Base-by-base conservation (phyloP, 2,329 filamentous ascomycete genomes). In the Talaromyces sp. region DNA sequence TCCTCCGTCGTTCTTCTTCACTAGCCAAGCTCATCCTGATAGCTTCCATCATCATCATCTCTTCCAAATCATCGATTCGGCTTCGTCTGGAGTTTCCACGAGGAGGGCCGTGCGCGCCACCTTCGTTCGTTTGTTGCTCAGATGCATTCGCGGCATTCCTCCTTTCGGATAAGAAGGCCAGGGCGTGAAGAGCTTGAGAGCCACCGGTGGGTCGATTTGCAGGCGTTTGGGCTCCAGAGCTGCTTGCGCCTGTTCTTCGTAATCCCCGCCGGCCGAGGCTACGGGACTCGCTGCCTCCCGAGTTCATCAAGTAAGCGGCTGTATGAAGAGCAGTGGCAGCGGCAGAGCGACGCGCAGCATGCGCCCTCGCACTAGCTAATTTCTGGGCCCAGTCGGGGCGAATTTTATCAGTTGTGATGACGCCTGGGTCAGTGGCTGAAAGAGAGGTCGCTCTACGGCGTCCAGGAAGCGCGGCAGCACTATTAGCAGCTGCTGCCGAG, bases 11-110 rank as follows among this genome's bases (percentile, higher is more conserved):
- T 50, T 98, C 94, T 70, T 98, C 94, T 73, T 99, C 95, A 1
- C 91, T 89, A 0, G 90, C 92, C n/a, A 99, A 81, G 55, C 92
- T 96, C 33, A 96, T 76, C 44, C 95, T 84, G 55, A 99, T 96
- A 0, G 95, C 95, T 74, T 99, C 95, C 83, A 95, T 92, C 82
- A 98, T 92, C 95, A 99, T 99, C 81, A 99, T 90, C 56, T 96
- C 94, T 73, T 99, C 95, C 0, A 98, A 83, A 68, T 98, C 93
- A 27, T 96, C 91, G 72, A 96, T 86, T 33, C 91, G 83, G 61
- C 76, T 84, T 64, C 86, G 79, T 63, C 87, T 78, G 40, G 83
- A 84, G 67, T 81, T 83, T 7, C 83, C 74, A n/a, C 78, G 76
- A 16, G 78, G 72, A 5, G 78, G 75, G 40, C 76, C 72, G 28